Conservation (phyloP, 106 monocot species). For the Dendrobium chrysotoxum region DNA sequence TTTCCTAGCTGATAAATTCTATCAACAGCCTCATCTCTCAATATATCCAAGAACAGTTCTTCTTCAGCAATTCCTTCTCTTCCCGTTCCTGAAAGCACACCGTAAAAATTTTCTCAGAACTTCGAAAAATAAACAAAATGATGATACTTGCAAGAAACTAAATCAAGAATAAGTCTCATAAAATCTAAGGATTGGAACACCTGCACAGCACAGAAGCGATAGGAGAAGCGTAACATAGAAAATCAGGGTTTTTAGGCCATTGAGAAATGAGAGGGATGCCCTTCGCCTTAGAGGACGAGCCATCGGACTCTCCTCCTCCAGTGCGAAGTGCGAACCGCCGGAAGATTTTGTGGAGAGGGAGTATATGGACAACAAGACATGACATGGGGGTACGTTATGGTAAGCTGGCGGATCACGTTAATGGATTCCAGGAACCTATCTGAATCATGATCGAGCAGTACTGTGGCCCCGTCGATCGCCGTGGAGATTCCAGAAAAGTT, state of each 20-base stretch:
- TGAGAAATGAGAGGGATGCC: neutral
- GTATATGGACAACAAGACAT: neutral
- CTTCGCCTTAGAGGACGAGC: neutral
- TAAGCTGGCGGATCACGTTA: neutral
- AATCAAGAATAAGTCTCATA: neutral
- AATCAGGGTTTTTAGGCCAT: neutral
- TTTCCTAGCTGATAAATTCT: slow-evolving; percentile 7
- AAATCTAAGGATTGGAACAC: neutral
- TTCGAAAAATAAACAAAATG: neutral
- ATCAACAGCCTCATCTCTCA: neutral
- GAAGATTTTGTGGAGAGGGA: too few relatives aligned
- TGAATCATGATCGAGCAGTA: too few relatives aligned
- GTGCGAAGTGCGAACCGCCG: neutral
- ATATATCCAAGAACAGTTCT: neutral
- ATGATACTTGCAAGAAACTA: neutral
- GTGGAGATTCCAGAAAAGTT: too few relatives aligned
- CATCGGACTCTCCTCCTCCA: neutral
- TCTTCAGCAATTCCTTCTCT: neutral
- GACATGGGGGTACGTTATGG: neutral
- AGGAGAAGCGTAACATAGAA: neutral
- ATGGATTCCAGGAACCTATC: neutral
- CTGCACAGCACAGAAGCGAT: neutral
- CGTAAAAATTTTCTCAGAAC: neutral
- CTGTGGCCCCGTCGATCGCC: too few relatives aligned
- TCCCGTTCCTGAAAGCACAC: neutral